Percentiles rank a stretch among this genome's conserved stretches.
Evolutionary conservation across 2,329 filamentous ascomycete genomes (phyloP).

Genomic region (Mycosphaerella sp.): DNA sequence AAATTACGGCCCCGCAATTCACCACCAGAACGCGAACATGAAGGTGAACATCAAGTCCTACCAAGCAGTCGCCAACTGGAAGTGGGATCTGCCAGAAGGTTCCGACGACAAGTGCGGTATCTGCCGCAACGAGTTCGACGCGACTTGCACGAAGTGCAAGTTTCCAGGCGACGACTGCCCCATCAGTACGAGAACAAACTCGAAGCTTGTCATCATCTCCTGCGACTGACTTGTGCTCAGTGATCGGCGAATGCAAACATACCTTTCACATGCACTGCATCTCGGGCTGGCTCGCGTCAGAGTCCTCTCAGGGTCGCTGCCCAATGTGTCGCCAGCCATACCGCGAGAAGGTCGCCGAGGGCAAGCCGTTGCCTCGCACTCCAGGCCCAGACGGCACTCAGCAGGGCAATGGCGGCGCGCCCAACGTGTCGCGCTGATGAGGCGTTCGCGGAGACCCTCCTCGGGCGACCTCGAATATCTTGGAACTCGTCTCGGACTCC

Average conservation of each 20-base stretch:
- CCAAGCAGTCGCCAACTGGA: slow-evolving; percentile 93
- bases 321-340: slow-evolving; percentile 91
- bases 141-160: slow-evolving; percentile 96
- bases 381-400: slow-evolving; percentile 1
- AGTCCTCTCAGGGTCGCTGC: slow-evolving; percentile 86
- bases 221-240: slow-evolving; percentile 43
- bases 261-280: slow-evolving; percentile 99
- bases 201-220: slow-evolving; percentile 16
- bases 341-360: slow-evolving; percentile 30
- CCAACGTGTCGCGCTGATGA: neutral
- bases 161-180: slow-evolving; percentile 95
- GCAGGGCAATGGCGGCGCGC: neutral
- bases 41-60: slow-evolving; percentile 92
- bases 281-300: slow-evolving; percentile 90
- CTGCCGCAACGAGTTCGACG: slow-evolving; percentile 96
- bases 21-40: slow-evolving; percentile 52
- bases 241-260: slow-evolving; percentile 93
- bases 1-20: neutral
- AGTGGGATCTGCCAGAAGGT: slow-evolving; percentile 95
- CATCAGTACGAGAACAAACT: slow-evolving; percentile 57
- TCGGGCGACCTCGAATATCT: neutral
- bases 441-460: neutral
- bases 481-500: no score
- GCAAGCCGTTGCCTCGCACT: slow-evolving; percentile 9
- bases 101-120: slow-evolving; percentile 83